Conservation (phyloP, 306 rosid species). For the Quercus agrifolia region DNA sequence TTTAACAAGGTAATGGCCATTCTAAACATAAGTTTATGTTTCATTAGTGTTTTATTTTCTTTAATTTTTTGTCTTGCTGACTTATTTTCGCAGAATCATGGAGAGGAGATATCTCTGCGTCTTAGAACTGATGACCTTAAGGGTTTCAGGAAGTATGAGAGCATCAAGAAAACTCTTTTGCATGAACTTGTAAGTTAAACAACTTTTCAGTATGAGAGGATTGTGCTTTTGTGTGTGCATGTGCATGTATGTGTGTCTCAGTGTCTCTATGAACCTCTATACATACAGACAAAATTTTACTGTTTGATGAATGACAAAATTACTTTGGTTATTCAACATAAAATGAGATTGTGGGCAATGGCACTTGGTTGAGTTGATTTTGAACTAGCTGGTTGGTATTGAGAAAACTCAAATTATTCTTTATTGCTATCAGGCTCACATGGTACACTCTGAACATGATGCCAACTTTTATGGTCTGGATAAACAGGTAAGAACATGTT, state of each 20-base stretch:
- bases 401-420: conserved; percentile 19
- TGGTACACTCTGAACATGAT: conserved; percentile 83
- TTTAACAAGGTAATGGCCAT: conserved; percentile 65
- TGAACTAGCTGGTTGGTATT: conserved; percentile 2
- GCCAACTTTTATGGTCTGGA: conserved; percentile 73
- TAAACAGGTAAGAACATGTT: conserved; percentile 60
- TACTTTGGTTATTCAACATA: neutral
- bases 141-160: conserved; percentile 88
- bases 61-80: conserved; percentile 7
- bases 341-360: neutral
- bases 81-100: conserved; percentile 54
- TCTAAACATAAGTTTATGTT: neutral
- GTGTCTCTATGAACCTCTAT: neutral
- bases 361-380: neutral
- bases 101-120: conserved; percentile 94
- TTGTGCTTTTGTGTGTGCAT: neutral
- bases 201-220: neutral
- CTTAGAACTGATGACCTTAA: conserved; percentile 94
- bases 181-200: conserved; percentile 83
- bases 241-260: neutral
- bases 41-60: neutral
- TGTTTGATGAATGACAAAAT: neutral
- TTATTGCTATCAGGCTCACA: conserved; percentile 75
- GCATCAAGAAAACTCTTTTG: conserved; percentile 86
- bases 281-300: neutral